These are phyloP conservation scores for Colletotrichum lini DNA, from an alignment of 2,329 filamentous ascomycete genomes.

Conservation along the genomic window DNA sequence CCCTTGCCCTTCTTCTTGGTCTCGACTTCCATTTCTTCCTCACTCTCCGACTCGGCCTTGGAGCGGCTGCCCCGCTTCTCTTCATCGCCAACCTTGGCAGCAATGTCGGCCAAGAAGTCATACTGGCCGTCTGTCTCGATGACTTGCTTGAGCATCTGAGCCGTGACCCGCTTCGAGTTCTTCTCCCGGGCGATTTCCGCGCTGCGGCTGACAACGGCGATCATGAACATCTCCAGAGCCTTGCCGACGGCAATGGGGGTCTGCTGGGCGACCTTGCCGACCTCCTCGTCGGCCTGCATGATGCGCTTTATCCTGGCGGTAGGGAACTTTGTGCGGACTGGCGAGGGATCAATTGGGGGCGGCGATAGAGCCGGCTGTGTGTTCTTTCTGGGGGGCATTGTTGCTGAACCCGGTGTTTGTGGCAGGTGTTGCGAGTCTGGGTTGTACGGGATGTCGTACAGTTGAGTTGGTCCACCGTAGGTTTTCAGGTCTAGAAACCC, in stretches of 20 bases:
- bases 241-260: constrained; percentile 97
- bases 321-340: constrained; percentile 95
- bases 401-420: constrained; percentile 39
- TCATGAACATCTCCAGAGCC: constrained; percentile 98
- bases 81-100: constrained; percentile 79
- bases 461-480: constrained; percentile 23
- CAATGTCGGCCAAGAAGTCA: constrained; percentile 94
- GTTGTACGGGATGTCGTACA: constrained; percentile 38
- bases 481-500: constrained; percentile 29
- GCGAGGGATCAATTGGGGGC: constrained; percentile 70
- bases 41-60: constrained; percentile 68
- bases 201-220: constrained; percentile 89
- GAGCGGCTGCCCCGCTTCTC: constrained; percentile 63
- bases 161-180: constrained; percentile 90
- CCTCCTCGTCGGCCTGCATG: constrained; percentile 99
- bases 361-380: constrained; percentile 54
- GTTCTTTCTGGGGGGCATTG: constrained; percentile 58
- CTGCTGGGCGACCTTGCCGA: constrained; percentile 98
- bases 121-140: constrained; percentile 91
- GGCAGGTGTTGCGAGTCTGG: constrained; percentile 39
- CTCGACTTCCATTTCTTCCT: constrained; percentile 63
- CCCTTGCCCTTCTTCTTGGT: constrained; percentile 63
- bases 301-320: constrained; percentile 98
- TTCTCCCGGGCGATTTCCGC: constrained; percentile 86
- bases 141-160: constrained; percentile 91